phyloP scores from a whole-genome alignment of 805 yeast genomes.

The Suhomyces sp. region DNA sequence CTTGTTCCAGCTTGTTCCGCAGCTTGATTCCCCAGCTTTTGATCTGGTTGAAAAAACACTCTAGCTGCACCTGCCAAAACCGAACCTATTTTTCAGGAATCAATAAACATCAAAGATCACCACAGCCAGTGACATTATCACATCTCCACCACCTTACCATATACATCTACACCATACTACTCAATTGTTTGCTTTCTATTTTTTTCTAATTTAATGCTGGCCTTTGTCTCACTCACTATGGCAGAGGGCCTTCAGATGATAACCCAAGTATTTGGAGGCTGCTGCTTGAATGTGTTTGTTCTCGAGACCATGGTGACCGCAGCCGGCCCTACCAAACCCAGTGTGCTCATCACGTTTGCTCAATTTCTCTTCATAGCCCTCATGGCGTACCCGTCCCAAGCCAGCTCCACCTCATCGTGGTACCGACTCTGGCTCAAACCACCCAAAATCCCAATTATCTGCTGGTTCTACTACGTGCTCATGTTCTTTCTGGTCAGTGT shows the following conservation, averaged over 20 bases:
- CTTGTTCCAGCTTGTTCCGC: not conserved
- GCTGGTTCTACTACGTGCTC: slow-evolving; percentile 46
- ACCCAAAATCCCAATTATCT: slow-evolving; percentile 39
- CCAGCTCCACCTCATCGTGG: slow-evolving; percentile 19
- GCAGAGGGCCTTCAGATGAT: not conserved
- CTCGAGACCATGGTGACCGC: slow-evolving; percentile 50
- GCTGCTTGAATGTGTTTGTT: slow-evolving; percentile 67
- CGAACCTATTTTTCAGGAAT: not conserved
- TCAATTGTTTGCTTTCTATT: too few species aligned
- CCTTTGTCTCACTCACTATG: not conserved
- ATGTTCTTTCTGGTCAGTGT: slow-evolving; percentile 51
- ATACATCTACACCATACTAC: not conserved
- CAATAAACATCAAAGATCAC: too few species aligned
- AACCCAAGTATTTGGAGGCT: slow-evolving; percentile 57
- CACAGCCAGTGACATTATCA: not conserved
- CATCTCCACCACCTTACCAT: not conserved
- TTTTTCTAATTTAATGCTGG: too few species aligned
- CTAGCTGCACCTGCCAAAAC: not conserved
- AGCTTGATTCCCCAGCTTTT: not conserved
- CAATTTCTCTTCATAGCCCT: slow-evolving; percentile 56
- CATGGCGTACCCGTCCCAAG: slow-evolving; percentile 30
- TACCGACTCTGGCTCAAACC: slow-evolving; percentile 27
- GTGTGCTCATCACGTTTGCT: slow-evolving; percentile 54
- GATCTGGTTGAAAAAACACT: not conserved
- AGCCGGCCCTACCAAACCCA: slow-evolving; percentile 22